phyloP scores from a whole-genome alignment of 306 rosid species.

The Pueraria montana region DNA sequence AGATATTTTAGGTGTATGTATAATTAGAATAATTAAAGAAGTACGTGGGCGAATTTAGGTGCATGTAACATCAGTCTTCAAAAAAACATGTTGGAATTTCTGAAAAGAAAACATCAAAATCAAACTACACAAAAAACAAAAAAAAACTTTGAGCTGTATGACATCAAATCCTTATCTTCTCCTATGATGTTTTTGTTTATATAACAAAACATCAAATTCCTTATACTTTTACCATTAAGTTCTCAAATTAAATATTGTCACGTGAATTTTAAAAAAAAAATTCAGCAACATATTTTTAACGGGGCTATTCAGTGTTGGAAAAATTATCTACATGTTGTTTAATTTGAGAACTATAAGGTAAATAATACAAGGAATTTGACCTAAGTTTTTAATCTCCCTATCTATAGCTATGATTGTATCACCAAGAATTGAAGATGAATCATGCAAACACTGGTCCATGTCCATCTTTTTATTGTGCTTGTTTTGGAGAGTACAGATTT shows the following conservation, averaged over 20 bases:
- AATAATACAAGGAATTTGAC: slow-evolving; percentile 7
- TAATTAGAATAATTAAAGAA: slow-evolving; percentile 1
- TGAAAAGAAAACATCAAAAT: slow-evolving; percentile 11
- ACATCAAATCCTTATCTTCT: background rate
- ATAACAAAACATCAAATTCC: background rate
- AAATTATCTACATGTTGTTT: background rate
- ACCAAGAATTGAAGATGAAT: slow-evolving; percentile 8
- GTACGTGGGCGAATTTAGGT: slow-evolving; percentile 19
- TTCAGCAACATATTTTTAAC: background rate
- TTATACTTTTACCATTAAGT: slow-evolving; percentile 2
- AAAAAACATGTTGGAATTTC: slow-evolving; percentile 18
- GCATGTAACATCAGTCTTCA: slow-evolving; percentile 23
- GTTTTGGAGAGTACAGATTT: slow-evolving; percentile 61
- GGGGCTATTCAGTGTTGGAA: background rate
- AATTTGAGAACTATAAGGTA: background rate
- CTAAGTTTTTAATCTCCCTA: background rate
- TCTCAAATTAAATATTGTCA: background rate
- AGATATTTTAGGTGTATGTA: background rate
- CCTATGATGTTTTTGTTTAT: background rate
- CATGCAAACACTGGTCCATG: background rate
- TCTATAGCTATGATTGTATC: slow-evolving; percentile 11
- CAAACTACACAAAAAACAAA: background rate
- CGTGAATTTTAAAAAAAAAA: background rate
- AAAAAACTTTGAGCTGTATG: background rate
- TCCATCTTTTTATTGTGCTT: slow-evolving; percentile 11